Base-by-base conservation (phyloP, 177 flowering plant species). In the Telopea speciosissima region DNA sequence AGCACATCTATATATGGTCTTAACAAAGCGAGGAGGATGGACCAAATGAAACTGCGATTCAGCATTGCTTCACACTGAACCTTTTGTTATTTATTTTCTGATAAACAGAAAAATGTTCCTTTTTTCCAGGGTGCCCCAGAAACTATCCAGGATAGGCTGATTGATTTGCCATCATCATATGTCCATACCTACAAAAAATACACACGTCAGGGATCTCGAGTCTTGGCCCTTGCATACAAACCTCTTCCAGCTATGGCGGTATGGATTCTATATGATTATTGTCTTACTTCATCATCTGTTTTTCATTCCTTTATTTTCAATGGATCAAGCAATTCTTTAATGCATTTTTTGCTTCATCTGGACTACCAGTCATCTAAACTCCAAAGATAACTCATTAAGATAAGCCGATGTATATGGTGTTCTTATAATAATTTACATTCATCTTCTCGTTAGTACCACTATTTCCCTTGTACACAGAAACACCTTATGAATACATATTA, bases 141-240 rank as follows among this genome's bases (percentile, higher is more conserved):
- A 80, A 89, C 96, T 0, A 93, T 95, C 63, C 97, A 90, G 76
- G 94, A 83, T 60, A 87, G 94, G 71, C 85, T 95, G 60, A 73
- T 72, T 71, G 85, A 90, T 80, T 73, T 93, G 81, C 99, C 99
- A 45, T 45, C 86, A 71, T 84, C 83, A 40, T 93, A 87, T 83
- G 83, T 93, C 68, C 84, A 83, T 36, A 89, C 94, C 28, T 95
- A 89, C 81, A 95, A 95, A 83, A 91, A 85, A 74, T 89, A 84
- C 72, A 95, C 99, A 42, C 97, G 98, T 24, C 99, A 95, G 77
- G 99, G 99, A 14, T 91, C 99, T 75, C 90, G 99, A 58, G 98
- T 95, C 65, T 81, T 95, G 78, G 97, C 99, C 49, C 92, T 95
- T 82, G 99, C 99, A 45, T 95, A 65, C 78, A 95, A 93, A 82